These are phyloP conservation scores for Yarrowia keelungensis DNA, from an alignment of 805 yeast species.

Conservation along the genomic window DNA sequence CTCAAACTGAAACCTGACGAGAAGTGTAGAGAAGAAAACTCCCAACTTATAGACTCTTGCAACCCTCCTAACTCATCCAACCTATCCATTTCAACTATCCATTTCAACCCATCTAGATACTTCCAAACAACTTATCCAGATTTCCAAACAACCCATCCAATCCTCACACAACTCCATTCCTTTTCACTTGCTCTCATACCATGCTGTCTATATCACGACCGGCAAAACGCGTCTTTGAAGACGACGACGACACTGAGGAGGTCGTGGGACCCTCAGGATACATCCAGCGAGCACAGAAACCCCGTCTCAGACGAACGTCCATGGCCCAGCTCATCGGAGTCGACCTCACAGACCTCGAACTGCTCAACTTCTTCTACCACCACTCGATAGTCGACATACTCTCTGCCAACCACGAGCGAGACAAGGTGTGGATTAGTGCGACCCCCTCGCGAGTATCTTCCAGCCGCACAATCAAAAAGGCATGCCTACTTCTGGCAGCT, in stretches of 20 bases:
- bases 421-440: not conserved
- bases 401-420: conserved; percentile 1
- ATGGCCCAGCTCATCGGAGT: conserved; percentile 18
- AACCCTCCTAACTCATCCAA: too few species aligned
- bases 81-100: too few species aligned
- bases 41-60: too few species aligned
- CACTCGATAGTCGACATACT: conserved; percentile 11
- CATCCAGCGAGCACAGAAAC: not conserved
- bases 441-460: not conserved
- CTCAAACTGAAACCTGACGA: too few species aligned
- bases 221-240: not conserved
- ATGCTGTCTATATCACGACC: not conserved
- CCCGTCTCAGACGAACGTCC: conserved; percentile 4
- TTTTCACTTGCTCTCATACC: too few species aligned
- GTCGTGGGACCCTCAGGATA: not conserved
- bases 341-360: conserved; percentile 9
- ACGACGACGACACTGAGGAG: not conserved
- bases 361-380: conserved; percentile 22
- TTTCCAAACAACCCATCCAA: too few species aligned
- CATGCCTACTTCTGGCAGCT: conserved; percentile 2
- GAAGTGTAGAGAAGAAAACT: too few species aligned
- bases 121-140: too few species aligned
- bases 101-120: too few species aligned
- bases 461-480: not conserved
- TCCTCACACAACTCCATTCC: too few species aligned